Percentiles rank a stretch among this genome's conserved stretches.
Evolutionary conservation across 768 basidiomycete species (phyloP).

Genomic region (Epithele typhae): DNA sequence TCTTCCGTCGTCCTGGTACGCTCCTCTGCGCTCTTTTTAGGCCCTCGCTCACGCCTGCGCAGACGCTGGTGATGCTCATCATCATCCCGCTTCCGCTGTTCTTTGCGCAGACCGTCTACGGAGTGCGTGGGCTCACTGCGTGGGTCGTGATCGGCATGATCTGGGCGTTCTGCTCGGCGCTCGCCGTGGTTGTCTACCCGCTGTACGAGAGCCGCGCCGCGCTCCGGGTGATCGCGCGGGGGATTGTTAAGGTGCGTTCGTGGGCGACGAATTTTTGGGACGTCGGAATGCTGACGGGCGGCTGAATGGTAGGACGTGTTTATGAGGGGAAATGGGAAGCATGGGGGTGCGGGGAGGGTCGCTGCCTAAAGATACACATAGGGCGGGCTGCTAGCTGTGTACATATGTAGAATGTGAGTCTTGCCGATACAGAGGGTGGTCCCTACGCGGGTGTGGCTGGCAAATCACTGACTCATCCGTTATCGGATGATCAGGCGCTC

Average conservation of each 20-base stretch:
- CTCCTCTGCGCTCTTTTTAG: slow-evolving; percentile 3
- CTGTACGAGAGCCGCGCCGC: slow-evolving; percentile 79
- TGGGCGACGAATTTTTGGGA: background rate
- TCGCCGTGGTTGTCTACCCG: slow-evolving; percentile 79
- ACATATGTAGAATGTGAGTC: too few relatives aligned
- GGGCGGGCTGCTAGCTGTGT: too few relatives aligned
- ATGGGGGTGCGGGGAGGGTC: too few relatives aligned
- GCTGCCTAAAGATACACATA: too few relatives aligned
- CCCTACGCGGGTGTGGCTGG: too few relatives aligned
- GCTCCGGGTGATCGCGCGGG: slow-evolving; percentile 50
- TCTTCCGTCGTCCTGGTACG: slow-evolving; percentile 64
- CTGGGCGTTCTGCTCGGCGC: slow-evolving; percentile 78
- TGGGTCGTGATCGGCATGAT: slow-evolving; percentile 83
- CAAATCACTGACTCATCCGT: too few relatives aligned
- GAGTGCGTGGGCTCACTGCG: slow-evolving; percentile 56
- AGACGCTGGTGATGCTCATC: slow-evolving; percentile 63
- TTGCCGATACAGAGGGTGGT: too few relatives aligned
- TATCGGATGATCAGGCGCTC: too few relatives aligned
- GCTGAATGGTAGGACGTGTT: slow-evolving; percentile 34
- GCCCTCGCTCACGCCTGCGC: slow-evolving; percentile 4
- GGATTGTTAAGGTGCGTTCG: slow-evolving; percentile 56
- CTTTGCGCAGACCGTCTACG: slow-evolving; percentile 72
- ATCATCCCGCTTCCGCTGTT: slow-evolving; percentile 85
- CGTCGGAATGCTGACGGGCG: background rate
- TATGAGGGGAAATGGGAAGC: slow-evolving; percentile 38